Base-by-base conservation (phyloP, 805 yeast genomes). In the Ogataea zsoltii region DNA sequence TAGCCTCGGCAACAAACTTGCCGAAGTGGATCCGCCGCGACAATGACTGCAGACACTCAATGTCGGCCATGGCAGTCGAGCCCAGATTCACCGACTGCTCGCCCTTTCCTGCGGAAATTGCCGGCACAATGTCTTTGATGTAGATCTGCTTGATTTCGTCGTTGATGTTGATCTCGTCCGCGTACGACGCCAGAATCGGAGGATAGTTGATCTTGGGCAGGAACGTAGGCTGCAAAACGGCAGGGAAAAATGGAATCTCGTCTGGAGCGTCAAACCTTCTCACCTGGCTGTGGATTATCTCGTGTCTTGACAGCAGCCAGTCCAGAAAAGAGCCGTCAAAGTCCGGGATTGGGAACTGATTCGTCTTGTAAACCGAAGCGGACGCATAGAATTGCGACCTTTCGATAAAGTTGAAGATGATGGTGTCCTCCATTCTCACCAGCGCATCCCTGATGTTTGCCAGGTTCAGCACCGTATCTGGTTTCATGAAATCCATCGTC, bases 21-120 rank as follows among this genome's bases (percentile, higher is more conserved):
- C 99, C 99, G 68, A 92, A 94, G 68, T 94, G 99, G 55, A 94
- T 88, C 62, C 99, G 77, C 58, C 99, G 76, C 7, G 96, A 86
- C 36, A 94, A 69, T 4, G 96, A 84, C 66, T 94, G 97, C 54
- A 94, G 74, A 54, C 86, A 80, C 54, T 87, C 96, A 46, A 92
- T 86, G 62, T 94, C 99, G 51, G 88, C 74, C 32, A 81, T 71
- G 3, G 96, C 83, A 32, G 94, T 88, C 21, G 96, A 85, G 1
- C 99, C 99, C 44, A 82, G 72, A 65, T 91, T 94, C 61, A 90
- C 97, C 33, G 74, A 70, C 59, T 90, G 95, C 45, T 90, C 95
- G 1, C 88, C 85, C 28, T 66, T 60, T 32, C 72, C 76, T 30
- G 83, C 82, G 12, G 90, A 76, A 13, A 91, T 77, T 44, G 78